Conservation (phyloP, 2,329 filamentous ascomycete species). For the Clarireedia hainanense region DNA sequence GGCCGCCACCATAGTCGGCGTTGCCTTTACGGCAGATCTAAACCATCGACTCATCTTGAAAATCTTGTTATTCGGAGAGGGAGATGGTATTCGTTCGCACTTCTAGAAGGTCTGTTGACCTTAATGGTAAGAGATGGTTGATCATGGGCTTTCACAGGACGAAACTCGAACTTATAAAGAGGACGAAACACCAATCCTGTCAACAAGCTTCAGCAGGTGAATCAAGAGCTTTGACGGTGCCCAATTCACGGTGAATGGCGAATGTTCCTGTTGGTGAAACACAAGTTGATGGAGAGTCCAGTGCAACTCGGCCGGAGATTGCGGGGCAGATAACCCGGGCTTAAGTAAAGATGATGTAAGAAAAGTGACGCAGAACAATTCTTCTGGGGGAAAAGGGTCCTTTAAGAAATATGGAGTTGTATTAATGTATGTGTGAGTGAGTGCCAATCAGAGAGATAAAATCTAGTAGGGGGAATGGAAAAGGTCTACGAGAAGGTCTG, state of each 20-base stretch:
- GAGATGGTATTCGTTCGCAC: not conserved
- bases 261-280: not conserved
- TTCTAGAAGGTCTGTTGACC: not conserved
- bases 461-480: not conserved
- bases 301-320: not conserved
- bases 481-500: too few relatives aligned
- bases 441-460: not conserved
- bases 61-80: not conserved
- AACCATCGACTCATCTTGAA: constrained; percentile 29
- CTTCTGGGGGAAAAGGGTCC: too few relatives aligned
- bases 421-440: not conserved
- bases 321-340: not conserved
- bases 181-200: not conserved
- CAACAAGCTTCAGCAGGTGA: not conserved
- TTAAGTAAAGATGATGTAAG: not conserved
- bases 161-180: not conserved
- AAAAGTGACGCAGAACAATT: too few relatives aligned
- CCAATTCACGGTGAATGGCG: not conserved
- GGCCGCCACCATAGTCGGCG: constrained; percentile 26
- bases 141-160: not conserved
- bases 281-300: not conserved
- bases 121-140: not conserved
- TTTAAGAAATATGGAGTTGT: not conserved
- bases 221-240: not conserved
- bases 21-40: constrained; percentile 19